Percentiles rank a stretch among this genome's conserved stretches.
These are phyloP conservation scores for Candida broadrunensis DNA, from an alignment of 805 yeast genomes.

Conservation along the genomic window DNA sequence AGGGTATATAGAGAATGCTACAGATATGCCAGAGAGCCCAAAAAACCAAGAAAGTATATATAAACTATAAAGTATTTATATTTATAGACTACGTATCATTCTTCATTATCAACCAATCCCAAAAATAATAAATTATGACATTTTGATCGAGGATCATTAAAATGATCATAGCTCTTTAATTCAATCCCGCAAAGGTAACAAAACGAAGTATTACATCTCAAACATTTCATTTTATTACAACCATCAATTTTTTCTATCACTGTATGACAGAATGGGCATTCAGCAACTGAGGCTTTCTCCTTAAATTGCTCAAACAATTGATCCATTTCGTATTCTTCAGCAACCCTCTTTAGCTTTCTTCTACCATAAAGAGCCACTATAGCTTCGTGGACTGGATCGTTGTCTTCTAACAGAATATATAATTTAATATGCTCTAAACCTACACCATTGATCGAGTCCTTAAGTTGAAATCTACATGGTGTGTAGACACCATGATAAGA, in stretches of 20 bases:
- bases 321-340: constrained; percentile 47
- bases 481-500: constrained; percentile 61
- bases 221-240: constrained; percentile 62
- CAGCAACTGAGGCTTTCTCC: constrained; percentile 40
- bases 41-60: neutral
- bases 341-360: constrained; percentile 37
- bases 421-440: constrained; percentile 30
- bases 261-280: constrained; percentile 52
- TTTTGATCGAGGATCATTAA: constrained; percentile 30
- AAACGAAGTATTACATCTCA: constrained; percentile 45
- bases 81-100: neutral
- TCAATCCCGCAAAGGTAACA: constrained; percentile 53
- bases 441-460: constrained; percentile 23
- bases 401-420: constrained; percentile 28
- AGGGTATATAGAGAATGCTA: constrained; percentile 52
- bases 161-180: constrained; percentile 43
- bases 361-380: constrained; percentile 45
- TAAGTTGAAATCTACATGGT: constrained; percentile 33
- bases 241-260: constrained; percentile 58
- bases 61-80: neutral
- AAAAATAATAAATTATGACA: constrained; percentile 54
- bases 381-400: constrained; percentile 29
- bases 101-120: constrained; percentile 39
- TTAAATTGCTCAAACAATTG: constrained; percentile 40
- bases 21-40: constrained; percentile 29